Conservation (phyloP, 805 yeast genomes). For the Candida namnaoensis region DNA sequence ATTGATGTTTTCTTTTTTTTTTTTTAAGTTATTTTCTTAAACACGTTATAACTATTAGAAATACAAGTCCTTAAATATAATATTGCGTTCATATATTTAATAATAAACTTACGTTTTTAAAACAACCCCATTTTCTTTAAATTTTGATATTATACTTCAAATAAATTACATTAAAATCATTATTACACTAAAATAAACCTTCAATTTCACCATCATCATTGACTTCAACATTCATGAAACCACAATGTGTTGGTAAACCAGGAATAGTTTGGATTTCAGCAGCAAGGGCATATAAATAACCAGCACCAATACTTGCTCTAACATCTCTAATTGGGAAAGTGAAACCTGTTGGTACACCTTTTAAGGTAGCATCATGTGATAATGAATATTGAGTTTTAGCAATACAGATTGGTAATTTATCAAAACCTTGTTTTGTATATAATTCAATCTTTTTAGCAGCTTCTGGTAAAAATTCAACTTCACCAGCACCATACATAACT, state of each 20-base stretch:
- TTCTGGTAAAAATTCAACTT: slow-evolving; percentile 57
- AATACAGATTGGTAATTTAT: slow-evolving; percentile 71
- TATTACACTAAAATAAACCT: slow-evolving; percentile 48
- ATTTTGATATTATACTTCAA: too few relatives aligned
- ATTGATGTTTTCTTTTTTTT: too few relatives aligned
- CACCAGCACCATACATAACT: slow-evolving; percentile 72
- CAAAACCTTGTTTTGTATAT: slow-evolving; percentile 70
- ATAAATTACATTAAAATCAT: too few relatives aligned
- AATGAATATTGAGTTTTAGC: slow-evolving; percentile 83
- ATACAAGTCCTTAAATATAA: too few relatives aligned
- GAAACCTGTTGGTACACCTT: slow-evolving; percentile 79
- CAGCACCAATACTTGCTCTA: slow-evolving; percentile 74
- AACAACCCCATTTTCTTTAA: too few relatives aligned
- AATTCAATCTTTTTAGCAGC: slow-evolving; percentile 63
- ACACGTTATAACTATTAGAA: too few relatives aligned
- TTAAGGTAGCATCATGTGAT: slow-evolving; percentile 74
- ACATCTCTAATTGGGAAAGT: slow-evolving; percentile 77
- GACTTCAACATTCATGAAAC: slow-evolving; percentile 82
- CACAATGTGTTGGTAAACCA: slow-evolving; percentile 78
- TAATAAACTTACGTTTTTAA: too few relatives aligned
- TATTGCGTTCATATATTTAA: too few relatives aligned
- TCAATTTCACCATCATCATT: slow-evolving; percentile 75
- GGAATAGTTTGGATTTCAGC: slow-evolving; percentile 85
- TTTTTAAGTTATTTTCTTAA: too few relatives aligned
- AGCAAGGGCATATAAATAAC: slow-evolving; percentile 76